Conservation (phyloP, 257 asterid species). For the Nicotiana noctiflora region DNA sequence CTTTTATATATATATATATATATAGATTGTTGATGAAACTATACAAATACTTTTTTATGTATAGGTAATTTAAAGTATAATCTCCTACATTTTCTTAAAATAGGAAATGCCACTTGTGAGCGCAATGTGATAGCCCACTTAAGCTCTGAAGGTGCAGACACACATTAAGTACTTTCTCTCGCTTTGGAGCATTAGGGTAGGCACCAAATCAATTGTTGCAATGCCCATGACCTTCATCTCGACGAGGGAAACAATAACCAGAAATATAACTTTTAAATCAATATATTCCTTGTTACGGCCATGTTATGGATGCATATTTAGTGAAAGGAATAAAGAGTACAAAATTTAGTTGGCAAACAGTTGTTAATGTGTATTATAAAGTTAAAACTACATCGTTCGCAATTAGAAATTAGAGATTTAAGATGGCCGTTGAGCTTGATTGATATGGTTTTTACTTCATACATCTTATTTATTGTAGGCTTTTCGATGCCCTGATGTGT, state of each 20-base stretch:
- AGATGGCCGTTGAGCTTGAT: not conserved
- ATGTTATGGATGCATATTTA: not conserved
- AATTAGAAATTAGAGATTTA: not conserved
- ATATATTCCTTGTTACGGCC: not conserved
- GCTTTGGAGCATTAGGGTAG: not conserved
- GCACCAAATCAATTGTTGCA: not conserved
- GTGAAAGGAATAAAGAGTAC: not conserved
- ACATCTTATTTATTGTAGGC: not conserved
- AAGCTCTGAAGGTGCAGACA: not conserved
- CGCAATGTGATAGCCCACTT: not conserved
- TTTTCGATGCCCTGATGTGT: not conserved
- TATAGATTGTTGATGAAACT: not conserved
- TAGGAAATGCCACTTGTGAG: not conserved
- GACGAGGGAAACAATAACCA: not conserved
- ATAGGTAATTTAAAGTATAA: not conserved
- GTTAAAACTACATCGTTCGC: not conserved
- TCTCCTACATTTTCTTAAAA: not conserved
- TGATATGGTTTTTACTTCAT: not conserved
- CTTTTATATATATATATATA: too few relatives aligned
- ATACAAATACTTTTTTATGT: not conserved
- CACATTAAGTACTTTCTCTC: slow-evolving; percentile 3
- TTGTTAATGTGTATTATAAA: slow-evolving; percentile 3
- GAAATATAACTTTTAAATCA: not conserved
- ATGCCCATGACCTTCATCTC: not conserved
- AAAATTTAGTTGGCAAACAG: not conserved